A percentile compares a stretch with the other conserved stretches of the same genome.
Conservation (phyloP, 345 rosid species). For the Sisymbrium altissimum region DNA sequence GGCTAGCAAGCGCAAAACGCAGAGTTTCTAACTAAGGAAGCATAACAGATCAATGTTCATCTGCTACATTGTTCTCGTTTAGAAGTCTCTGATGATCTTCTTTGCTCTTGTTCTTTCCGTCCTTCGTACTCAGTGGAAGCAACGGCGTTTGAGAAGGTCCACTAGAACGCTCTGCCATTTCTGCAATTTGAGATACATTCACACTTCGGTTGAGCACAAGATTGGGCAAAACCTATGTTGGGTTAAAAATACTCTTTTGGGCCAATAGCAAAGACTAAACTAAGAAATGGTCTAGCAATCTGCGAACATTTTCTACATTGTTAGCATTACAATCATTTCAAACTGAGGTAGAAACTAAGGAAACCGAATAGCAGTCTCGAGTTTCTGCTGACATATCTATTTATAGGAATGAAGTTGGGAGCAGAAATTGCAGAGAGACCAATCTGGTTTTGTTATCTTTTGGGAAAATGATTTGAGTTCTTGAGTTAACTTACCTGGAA, state of each 20-base stretch:
- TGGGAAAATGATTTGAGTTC: background rate
- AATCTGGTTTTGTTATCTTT: background rate
- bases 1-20: background rate
- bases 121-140: conserved; percentile 55
- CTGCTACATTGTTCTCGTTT: conserved; percentile 42
- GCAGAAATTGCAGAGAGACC: background rate
- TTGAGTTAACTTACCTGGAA: conserved; percentile 51
- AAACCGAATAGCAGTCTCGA: background rate
- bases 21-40: background rate
- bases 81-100: conserved; percentile 59
- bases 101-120: conserved; percentile 52
- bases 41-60: conserved; percentile 9
- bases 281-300: background rate
- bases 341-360: background rate
- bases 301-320: background rate
- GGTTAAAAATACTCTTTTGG: background rate
- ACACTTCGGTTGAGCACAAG: background rate
- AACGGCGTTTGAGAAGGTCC: conserved; percentile 39
- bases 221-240: background rate
- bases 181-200: conserved; percentile 39
- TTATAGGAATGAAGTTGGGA: background rate
- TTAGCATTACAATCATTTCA: background rate
- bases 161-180: conserved; percentile 58
- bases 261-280: background rate
- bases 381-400: background rate